Evolutionary conservation across 1,284 basidiomycete genomes (phyloP), one percentile per base, ranked within the genome.

Genomic region (Volvariella surrecta): DNA sequence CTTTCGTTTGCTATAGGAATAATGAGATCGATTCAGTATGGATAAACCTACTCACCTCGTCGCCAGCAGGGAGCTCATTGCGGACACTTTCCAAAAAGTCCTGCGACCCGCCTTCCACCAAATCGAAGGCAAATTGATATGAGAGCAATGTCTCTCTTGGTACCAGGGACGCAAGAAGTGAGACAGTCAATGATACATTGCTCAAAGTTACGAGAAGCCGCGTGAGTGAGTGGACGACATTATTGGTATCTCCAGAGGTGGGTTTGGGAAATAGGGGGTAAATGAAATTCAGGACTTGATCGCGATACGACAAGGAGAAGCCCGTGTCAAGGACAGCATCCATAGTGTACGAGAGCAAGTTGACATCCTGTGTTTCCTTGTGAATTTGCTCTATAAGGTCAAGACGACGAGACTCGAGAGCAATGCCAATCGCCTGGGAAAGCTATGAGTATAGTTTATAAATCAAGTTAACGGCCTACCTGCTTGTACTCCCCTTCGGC

Each of bases 51-150:
- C 69, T 51, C 55, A 83, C 84, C 55, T 71, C 68, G 49, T 78
- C 70, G 32, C 79, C 83, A 48, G 78, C 73, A 20, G 82, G 83
- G 15, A 87, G 62, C 24, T 75, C 74, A 42, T 59, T 75, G 47
- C 76, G 71, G 32, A 94, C 69, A 32, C 69, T 76, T 55, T 89
- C 86, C 39, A 96, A 67, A 65, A 92, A 97, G 56, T 92, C 91
- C 58, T 94, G 91, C 1, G 89, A 80, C 1, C 90, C 93, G 37
- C 92, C 89, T 64, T 96, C 92, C 13, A 86, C 87, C 42, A 97
- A 67, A 62, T 97, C 94, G 57, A 96, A 97, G 0, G 87, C 90
- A 57, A 96, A 82, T 59, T 98, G 94, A 59, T 91, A 95, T 2
- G 90, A 91, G 28, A 93, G 70, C 3, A 91, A 64, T 31, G 75